A percentile compares a stretch with the other conserved stretches of the same genome.
Evolutionary conservation across 139 green algal genomes (phyloP).

Genomic region (Eudorina sp.): DNA sequence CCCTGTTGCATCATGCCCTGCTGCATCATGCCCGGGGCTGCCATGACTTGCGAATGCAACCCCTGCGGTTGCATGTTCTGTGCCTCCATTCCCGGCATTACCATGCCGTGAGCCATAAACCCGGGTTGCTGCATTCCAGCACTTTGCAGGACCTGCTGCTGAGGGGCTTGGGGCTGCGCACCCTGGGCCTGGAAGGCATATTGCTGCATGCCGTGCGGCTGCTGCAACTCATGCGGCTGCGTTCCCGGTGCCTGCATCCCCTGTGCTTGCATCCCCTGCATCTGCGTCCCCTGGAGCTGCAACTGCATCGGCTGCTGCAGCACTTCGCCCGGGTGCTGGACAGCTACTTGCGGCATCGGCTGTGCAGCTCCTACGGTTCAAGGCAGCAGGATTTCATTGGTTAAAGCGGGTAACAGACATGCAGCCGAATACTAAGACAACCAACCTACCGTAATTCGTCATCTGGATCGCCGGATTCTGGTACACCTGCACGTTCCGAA

Average conservation of each 20-base stretch:
- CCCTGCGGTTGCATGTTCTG: not conserved
- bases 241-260: not conserved
- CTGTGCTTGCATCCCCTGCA: not conserved
- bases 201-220: conserved; percentile 3
- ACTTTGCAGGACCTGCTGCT: not conserved
- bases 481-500: no score
- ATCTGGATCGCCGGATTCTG: not conserved
- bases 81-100: not conserved
- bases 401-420: no score
- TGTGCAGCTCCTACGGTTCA: not conserved
- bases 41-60: not conserved
- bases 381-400: no score
- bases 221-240: conserved; percentile 13
- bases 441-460: not conserved
- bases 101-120: not conserved
- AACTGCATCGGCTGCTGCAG: conserved; percentile 2
- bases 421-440: no score
- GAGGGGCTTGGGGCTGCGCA: not conserved
- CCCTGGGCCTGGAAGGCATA: not conserved
- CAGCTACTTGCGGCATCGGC: conserved; percentile 5
- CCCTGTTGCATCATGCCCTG: not conserved
- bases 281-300: not conserved
- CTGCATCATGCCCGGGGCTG: not conserved
- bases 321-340: not conserved
- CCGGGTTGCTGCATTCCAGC: not conserved